A percentile compares a stretch with the other conserved stretches of the same genome.
Evolutionary conservation across 495 filamentous ascomycete species (phyloP).

Genomic region (Thozetella sp.): DNA sequence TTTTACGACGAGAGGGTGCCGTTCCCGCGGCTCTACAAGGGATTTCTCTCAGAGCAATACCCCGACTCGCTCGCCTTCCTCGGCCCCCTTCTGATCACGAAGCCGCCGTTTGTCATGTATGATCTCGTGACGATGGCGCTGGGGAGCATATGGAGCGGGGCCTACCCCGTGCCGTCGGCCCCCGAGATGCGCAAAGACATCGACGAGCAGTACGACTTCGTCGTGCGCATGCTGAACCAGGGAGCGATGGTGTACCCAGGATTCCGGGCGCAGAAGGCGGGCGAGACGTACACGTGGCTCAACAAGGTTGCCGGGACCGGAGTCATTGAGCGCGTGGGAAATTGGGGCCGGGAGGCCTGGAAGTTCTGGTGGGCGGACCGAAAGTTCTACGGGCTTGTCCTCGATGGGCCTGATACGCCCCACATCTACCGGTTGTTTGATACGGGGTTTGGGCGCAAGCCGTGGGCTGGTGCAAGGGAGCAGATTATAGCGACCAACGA

Average conservation of each 20-base stretch:
- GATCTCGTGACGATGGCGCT: slow-evolving; percentile 32
- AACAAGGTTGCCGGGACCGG: slow-evolving; percentile 31
- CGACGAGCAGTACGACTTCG: slow-evolving; percentile 23
- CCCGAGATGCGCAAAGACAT: slow-evolving; percentile 23
- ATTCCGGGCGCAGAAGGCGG: background rate
- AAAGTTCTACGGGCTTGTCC: slow-evolving; percentile 24
- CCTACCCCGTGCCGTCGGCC: slow-evolving; percentile 17
- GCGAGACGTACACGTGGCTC: slow-evolving; percentile 12
- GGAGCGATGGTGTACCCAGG: slow-evolving; percentile 2
- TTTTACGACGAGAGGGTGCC: slow-evolving; percentile 19
- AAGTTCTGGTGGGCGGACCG: slow-evolving; percentile 29
- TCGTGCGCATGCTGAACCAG: slow-evolving; percentile 14
- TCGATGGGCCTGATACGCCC: slow-evolving; percentile 17
- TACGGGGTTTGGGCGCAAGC: slow-evolving; percentile 20
- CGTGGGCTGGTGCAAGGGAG: slow-evolving; percentile 21
- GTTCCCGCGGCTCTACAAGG: slow-evolving; percentile 19
- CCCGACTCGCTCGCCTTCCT: slow-evolving; percentile 26
- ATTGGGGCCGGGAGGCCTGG: slow-evolving; percentile 26
- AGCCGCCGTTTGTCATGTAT: slow-evolving; percentile 25
- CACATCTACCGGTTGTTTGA: slow-evolving; percentile 27
- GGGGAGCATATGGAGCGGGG: slow-evolving; percentile 26
- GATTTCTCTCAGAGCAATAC: slow-evolving; percentile 14
- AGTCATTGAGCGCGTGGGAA: slow-evolving; percentile 26
- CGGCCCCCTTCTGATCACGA: slow-evolving; percentile 9
- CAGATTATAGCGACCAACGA: slow-evolving; percentile 24